Conservation (phyloP, 1,284 basidiomycete species). For the Inonotus hispidus region DNA sequence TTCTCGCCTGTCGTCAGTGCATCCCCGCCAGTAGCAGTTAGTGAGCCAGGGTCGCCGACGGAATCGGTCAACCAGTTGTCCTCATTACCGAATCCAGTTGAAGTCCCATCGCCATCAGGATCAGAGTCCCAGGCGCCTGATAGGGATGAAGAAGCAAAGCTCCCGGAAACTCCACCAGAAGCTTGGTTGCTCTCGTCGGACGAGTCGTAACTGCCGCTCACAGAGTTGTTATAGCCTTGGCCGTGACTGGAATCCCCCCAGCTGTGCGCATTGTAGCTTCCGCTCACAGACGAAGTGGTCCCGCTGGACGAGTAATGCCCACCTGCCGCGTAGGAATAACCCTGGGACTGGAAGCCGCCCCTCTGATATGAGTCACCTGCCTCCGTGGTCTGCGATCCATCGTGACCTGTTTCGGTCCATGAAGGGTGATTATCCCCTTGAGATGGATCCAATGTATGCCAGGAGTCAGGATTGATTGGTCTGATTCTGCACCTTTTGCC, state of each 20-base stretch:
- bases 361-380: background rate
- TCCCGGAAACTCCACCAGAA: background rate
- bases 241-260: background rate
- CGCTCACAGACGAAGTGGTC: background rate
- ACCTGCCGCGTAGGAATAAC: background rate
- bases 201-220: background rate
- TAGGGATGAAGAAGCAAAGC: background rate
- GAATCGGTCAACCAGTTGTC: no score
- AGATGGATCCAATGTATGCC: background rate
- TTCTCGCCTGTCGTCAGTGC: conserved; percentile 2
- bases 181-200: background rate
- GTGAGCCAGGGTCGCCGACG: no score
- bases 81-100: background rate
- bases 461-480: background rate
- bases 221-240: background rate
- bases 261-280: background rate
- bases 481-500: background rate
- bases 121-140: background rate
- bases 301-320: background rate
- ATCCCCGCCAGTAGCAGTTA: no score
- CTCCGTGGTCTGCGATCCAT: background rate
- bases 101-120: background rate
- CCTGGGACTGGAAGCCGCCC: background rate
- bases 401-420: background rate
- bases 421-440: background rate